Base-by-base conservation (phyloP, 2,329 filamentous ascomycete species). In the Calonectria pauciramosa region DNA sequence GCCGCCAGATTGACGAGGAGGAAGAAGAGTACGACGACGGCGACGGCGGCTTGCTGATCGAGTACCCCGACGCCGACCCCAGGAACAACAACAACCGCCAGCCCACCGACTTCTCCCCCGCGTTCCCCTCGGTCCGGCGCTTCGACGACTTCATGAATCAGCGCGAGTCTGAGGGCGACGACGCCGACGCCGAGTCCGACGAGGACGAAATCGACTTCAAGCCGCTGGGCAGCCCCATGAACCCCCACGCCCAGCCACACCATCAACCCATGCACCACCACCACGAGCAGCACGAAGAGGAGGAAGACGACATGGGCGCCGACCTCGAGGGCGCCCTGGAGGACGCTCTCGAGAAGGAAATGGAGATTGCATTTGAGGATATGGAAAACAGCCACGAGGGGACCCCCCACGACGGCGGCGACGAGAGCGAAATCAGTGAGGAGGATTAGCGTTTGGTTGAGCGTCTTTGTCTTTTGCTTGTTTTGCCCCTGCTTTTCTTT, bases 401-500 rank as follows among this genome's bases (percentile, higher is more conserved):
- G 44, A 89, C 86, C 74, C 86, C 88, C 34, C 5, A 63, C 56
- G 87, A 88, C 32, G 44, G 32, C 36, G 89, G 87, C 49, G 90
- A 91, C 68, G 91, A 93, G 82, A 93, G 91, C 77, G 91, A 92
- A 78, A 91, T 93, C 69, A 93, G 92, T 77, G 92, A 93, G 81
- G 92, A 93, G 82, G 92, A 93, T 81, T 93, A 84, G 76, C 44
- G 44, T 28, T 8, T 32, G 5, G 16, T n/a, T 41, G 26, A 63
- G 38, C 23, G 18, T 65, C 36, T 59, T 64, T n/a, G 60, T 68
- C 34, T 44, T 44, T 65, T 51, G 20, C 34, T 28, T 20, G 38
- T 70, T 44, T 44, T 44, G 41, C 18, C 18, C 18, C 8, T 32
- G 30, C 3, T 38, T 65, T 30, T 47, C 41, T 51, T 49, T 18